A percentile compares a stretch with the other conserved stretches of the same genome.
phyloP scores from a whole-genome alignment of 768 basidiomycete species.

The Lactifluus subvellereus region DNA sequence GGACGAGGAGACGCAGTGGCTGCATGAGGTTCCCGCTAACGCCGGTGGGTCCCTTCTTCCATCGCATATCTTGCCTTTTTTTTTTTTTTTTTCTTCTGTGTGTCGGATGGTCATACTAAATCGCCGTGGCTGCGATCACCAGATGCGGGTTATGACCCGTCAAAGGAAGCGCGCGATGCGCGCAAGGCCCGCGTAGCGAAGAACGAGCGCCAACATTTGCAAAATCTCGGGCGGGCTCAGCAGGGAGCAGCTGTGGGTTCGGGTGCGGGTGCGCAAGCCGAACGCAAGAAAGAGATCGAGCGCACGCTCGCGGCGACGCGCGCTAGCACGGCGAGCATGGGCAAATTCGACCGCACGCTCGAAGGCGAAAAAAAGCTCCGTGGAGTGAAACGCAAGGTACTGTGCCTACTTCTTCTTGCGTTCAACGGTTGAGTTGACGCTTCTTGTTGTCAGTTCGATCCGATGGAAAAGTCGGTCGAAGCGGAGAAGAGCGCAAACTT shows the following conservation, averaged over 20 bases:
- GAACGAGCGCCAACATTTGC: conserved; percentile 70
- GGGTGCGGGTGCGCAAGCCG: conserved; percentile 31
- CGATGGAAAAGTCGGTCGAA: conserved; percentile 59
- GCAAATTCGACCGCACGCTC: conserved; percentile 83
- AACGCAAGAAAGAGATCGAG: conserved; percentile 71
- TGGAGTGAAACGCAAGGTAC: conserved; percentile 89
- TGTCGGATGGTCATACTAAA: background rate
- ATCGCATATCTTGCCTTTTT: background rate
- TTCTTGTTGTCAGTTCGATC: conserved; percentile 59
- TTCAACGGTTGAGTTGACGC: background rate
- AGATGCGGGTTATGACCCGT: conserved; percentile 82
- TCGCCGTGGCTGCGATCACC: background rate
- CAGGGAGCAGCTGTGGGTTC: conserved; percentile 24
- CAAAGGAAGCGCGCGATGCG: conserved; percentile 63
- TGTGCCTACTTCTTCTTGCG: conserved; percentile 19
- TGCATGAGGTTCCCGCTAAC: conserved; percentile 82
- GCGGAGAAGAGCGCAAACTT: conserved; percentile 71
- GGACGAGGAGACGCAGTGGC: conserved; percentile 81
- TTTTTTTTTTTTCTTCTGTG: background rate
- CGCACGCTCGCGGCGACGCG: conserved; percentile 69
- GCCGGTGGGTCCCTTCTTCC: conserved; percentile 52
- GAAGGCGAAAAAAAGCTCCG: conserved; percentile 87
- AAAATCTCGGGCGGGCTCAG: conserved; percentile 63
- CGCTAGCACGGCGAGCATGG: conserved; percentile 90
- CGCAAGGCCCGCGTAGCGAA: conserved; percentile 80